Conservation (phyloP, 2,329 filamentous ascomycete species). For the Ascochyta rabiei region DNA sequence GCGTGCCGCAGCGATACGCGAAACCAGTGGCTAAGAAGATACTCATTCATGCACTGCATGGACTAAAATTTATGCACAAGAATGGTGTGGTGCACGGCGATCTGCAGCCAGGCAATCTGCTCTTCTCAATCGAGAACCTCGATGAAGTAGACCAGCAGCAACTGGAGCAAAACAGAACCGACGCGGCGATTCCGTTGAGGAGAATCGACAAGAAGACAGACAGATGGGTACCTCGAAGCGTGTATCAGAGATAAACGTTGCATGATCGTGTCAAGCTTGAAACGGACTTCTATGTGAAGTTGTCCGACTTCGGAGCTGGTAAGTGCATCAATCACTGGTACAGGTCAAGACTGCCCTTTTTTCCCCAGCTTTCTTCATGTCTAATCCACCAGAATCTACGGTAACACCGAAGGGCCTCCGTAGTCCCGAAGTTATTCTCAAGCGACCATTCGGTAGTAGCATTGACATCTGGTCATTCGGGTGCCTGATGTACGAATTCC, state of each 20-base stretch:
- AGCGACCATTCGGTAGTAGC: conserved; percentile 33
- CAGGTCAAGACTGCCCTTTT: not conserved
- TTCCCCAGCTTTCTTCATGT: conserved; percentile 29
- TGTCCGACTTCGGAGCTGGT: conserved; percentile 42
- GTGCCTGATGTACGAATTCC: conserved; percentile 42
- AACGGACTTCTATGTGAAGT: conserved; percentile 33
- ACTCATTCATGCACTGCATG: conserved; percentile 49
- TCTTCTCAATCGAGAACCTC: conserved; percentile 44
- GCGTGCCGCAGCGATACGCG: conserved; percentile 16
- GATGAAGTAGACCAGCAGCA: conserved; percentile 21
- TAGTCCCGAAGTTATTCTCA: conserved; percentile 43
- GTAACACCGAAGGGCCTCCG: conserved; percentile 33
- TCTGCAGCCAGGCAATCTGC: conserved; percentile 49
- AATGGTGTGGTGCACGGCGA: conserved; percentile 51
- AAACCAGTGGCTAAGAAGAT: conserved; percentile 34
- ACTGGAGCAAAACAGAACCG: conserved; percentile 29
- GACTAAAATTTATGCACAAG: conserved; percentile 49
- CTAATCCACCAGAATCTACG: conserved; percentile 27
- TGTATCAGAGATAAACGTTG: conserved; percentile 37
- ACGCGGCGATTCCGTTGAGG: conserved; percentile 22
- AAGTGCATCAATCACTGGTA: not conserved
- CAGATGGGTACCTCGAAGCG: conserved; percentile 38
- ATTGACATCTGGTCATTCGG: conserved; percentile 46
- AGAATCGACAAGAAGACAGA: conserved; percentile 35
- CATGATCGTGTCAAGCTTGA: conserved; percentile 27